Evolutionary conservation across 345 rosid genomes (phyloP).

Genomic region (Eucalyptus erythrocorys): DNA sequence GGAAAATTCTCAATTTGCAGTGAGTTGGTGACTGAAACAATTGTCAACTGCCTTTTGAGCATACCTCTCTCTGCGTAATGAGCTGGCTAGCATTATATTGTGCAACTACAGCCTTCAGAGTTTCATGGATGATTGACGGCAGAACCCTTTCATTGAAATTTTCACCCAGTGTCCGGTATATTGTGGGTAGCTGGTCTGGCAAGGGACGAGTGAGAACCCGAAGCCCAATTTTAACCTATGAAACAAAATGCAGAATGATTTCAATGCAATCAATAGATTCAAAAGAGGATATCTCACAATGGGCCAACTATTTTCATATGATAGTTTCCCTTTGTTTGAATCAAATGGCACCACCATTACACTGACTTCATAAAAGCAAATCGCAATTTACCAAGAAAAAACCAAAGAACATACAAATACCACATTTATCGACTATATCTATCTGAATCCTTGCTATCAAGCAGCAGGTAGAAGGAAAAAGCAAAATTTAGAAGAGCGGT

Average conservation of each 20-base stretch:
- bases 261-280: background rate
- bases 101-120: constrained; percentile 88
- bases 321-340: background rate
- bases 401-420: background rate
- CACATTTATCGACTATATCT: background rate
- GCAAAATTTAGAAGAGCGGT: background rate
- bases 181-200: constrained; percentile 54
- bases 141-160: constrained; percentile 80
- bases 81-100: constrained; percentile 97
- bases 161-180: constrained; percentile 79
- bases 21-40: background rate
- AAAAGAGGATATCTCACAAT: background rate
- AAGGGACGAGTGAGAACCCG: constrained; percentile 90
- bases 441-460: background rate
- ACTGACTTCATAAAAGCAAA: background rate
- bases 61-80: constrained; percentile 90
- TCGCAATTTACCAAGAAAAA: background rate
- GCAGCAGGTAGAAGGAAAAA: background rate
- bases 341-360: background rate
- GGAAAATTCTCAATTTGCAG: background rate
- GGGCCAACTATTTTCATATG: background rate
- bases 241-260: background rate
- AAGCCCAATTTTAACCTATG: constrained; percentile 86
- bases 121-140: constrained; percentile 90
- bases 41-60: background rate